Base-by-base conservation (phyloP, 2,329 filamentous ascomycete genomes). In the Aureobasidium sp. region DNA sequence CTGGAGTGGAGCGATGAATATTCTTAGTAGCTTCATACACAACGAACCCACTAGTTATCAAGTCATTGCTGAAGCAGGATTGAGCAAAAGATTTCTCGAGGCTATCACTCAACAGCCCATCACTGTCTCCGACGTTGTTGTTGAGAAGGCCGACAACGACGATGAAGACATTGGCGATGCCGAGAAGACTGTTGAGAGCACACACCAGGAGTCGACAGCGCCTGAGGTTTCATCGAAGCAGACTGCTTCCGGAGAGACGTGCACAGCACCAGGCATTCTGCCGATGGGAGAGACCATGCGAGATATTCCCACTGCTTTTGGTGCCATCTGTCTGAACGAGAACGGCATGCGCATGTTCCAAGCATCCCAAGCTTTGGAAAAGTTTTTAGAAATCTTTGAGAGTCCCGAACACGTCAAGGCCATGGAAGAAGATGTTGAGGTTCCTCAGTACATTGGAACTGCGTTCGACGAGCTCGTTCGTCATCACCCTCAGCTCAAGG, bases 11-110 rank as follows among this genome's bases (percentile, higher is more conserved):
- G 86, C 90, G 6, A 88, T 95, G 57, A 90, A 85, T 52, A 91
- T 96, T 54, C 75, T 98, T 47, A 93, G 88, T 64, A 91, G 89
- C 62, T 98, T 98, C 69, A 95, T 99, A 62, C 94, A 99, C 70
- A 96, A 97, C 65, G 93, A 98, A 64, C 93, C 93, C 0, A 98
- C 93, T 0, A 98, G 93, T 68, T 98, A 95, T 67, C 86, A 89
- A 24, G 89, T 95, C 21, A 93, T 99, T 59, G 89, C 88, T 12
- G 93, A 99, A 70, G 91, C 93, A 47, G 90, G 90, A 19, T 79
- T 98, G 61, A 90, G 93, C 63, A 86, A 86, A 65, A 88, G 84
- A 48, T 86, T 96, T 55, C 76, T 99, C 12, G 85, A 91, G 67
- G 83, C 90, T 3, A 80, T 97, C 51, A 94, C 78, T 45, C 67